Conservation (phyloP, 176 grass and related monocot species). For the Cocos nucifera region DNA sequence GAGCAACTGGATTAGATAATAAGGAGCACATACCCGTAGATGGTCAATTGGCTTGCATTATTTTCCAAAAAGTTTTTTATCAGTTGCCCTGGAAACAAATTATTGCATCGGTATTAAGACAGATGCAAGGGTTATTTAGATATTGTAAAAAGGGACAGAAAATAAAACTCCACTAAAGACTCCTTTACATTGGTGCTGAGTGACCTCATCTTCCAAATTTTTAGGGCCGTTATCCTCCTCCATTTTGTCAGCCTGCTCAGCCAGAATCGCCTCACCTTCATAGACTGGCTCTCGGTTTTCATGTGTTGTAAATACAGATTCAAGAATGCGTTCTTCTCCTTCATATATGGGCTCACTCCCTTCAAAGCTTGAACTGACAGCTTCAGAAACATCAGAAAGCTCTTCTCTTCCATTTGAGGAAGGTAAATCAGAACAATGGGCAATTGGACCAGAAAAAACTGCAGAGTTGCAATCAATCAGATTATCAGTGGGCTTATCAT, state of each 20-base stretch:
- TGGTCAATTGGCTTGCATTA: slow-evolving; percentile 87
- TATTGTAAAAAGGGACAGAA: too few species aligned
- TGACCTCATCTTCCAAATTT: slow-evolving; percentile 20
- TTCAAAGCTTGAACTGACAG: slow-evolving; percentile 29
- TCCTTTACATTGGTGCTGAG: slow-evolving; percentile 63
- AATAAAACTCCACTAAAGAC: slow-evolving; percentile 3
- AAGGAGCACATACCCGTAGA: slow-evolving; percentile 57
- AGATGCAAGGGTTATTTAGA: background rate
- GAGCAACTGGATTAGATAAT: slow-evolving; percentile 1
- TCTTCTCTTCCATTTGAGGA: slow-evolving; percentile 30
- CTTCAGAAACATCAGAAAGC: slow-evolving; percentile 29
- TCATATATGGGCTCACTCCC: slow-evolving; percentile 77
- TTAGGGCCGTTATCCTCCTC: slow-evolving; percentile 11
- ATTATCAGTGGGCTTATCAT: slow-evolving; percentile 20
- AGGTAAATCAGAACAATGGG: slow-evolving; percentile 6
- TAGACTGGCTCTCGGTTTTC: slow-evolving; percentile 69
- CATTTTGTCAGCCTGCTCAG: slow-evolving; percentile 51
- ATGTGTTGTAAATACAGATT: slow-evolving; percentile 28
- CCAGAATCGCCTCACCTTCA: slow-evolving; percentile 74
- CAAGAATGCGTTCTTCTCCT: slow-evolving; percentile 82
- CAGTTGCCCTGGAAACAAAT: slow-evolving; percentile 74
- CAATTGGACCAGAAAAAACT: slow-evolving; percentile 21
- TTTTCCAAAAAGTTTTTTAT: slow-evolving; percentile 70
- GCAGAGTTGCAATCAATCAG: slow-evolving; percentile 13
- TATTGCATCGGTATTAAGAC: background rate